phyloP scores from a whole-genome alignment of 169 alveolate species.

The Theileria annulata region DNA sequence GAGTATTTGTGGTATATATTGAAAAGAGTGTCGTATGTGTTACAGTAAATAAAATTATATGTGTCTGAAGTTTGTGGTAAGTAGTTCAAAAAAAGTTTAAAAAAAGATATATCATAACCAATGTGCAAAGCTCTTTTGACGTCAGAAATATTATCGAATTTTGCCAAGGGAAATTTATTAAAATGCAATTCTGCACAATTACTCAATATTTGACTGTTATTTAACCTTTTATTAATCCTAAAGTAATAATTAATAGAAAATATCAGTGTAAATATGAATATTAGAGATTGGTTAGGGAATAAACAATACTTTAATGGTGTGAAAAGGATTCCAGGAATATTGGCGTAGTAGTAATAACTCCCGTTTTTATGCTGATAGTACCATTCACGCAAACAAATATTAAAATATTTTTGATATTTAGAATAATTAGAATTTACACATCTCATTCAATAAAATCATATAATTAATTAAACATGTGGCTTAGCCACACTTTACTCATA shows the following conservation, averaged over 20 bases:
- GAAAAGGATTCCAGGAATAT: conserved; percentile 64
- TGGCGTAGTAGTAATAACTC: conserved; percentile 59
- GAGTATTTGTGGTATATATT: conserved; percentile 53
- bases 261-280: not conserved
- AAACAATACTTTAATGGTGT: conserved; percentile 45
- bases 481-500: not conserved
- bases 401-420: conserved; percentile 56
- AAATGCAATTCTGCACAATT: not conserved
- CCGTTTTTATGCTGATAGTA: conserved; percentile 51
- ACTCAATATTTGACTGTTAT: not conserved
- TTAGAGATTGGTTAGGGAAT: not conserved
- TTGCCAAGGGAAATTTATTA: not conserved
- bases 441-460: conserved; percentile 20
- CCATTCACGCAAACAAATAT: conserved; percentile 62
- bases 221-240: not conserved
- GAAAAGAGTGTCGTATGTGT: conserved; percentile 56
- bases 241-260: not conserved
- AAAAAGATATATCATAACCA: conserved; percentile 49
- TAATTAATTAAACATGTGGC: not conserved
- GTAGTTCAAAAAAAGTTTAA: conserved; percentile 7
- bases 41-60: conserved; percentile 51
- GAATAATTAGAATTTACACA: conserved; percentile 42
- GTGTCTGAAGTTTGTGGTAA: conserved; percentile 2
- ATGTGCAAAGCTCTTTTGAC: conserved; percentile 38
- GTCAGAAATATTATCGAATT: not conserved